phyloP scores from a whole-genome alignment of 805 yeast species.

The Clavispora fructus region DNA sequence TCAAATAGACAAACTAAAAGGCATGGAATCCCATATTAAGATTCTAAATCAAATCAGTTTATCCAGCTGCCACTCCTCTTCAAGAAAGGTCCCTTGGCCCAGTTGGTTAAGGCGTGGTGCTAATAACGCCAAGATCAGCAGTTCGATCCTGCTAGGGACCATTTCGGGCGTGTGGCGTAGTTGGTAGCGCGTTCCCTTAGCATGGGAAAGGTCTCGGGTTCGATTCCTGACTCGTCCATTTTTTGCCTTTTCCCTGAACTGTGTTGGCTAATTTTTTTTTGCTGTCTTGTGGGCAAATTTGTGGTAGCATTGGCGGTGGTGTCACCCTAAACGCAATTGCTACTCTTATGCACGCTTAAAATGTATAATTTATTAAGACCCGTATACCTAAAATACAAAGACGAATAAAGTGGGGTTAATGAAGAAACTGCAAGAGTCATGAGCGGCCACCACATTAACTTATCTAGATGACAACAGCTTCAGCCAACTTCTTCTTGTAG shows the following conservation, averaged over 20 bases:
- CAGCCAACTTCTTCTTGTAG: slow-evolving; percentile 92
- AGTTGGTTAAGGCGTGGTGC: slow-evolving; percentile 52
- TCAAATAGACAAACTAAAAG: too few relatives aligned
- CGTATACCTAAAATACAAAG: slow-evolving; percentile 2
- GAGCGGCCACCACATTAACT: neutral
- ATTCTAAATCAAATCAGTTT: too few relatives aligned
- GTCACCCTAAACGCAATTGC: too few relatives aligned
- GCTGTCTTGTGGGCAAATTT: neutral
- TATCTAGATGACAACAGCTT: slow-evolving; percentile 64
- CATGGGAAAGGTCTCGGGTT: slow-evolving; percentile 21
- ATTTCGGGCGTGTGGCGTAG: slow-evolving; percentile 76
- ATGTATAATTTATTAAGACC: slow-evolving; percentile 8
- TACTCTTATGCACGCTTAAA: neutral
- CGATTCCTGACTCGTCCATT: slow-evolving; percentile 27
- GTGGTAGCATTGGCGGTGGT: too few relatives aligned
- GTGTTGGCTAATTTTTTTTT: neutral
- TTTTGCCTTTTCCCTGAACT: too few relatives aligned
- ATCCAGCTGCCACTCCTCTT: neutral
- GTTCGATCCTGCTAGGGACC: slow-evolving; percentile 89
- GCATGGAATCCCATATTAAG: too few relatives aligned
- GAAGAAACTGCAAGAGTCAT: neutral
- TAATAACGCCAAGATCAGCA: slow-evolving; percentile 66
- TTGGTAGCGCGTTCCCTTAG: slow-evolving; percentile 77
- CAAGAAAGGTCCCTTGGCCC: slow-evolving; percentile 44
- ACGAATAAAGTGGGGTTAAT: neutral